Base-by-base conservation (phyloP, 208 protist species). In the Trypanosoma platydactyli region DNA sequence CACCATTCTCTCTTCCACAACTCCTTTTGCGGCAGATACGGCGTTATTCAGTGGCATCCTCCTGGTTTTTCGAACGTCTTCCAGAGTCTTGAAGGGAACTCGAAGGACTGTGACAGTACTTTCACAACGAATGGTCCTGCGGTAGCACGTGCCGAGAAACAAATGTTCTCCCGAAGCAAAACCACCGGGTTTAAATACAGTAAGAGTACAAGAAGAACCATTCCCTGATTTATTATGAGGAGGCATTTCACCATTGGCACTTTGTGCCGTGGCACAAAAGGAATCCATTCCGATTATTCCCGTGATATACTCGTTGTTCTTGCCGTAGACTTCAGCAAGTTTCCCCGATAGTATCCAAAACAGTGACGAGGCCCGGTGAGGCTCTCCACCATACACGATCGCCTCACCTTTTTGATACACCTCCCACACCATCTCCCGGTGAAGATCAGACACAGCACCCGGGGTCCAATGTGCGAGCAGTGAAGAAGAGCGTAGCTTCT, bases 341-440 rank as follows among this genome's bases (percentile, higher is more conserved):
- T 72, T 81, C 5, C 89, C 89, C 15, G 79, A 76, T 0, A 89
- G 24, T 7, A 94, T 64, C 76, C 82, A 92, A 61, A 79, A 89
- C 12, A 91, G 64, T 9, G 65, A 65, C 3, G 78, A 71, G 5
- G 67, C 15, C 24, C 22, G 11, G 12, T 58, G 54, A 5, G 83
- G 85, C 70, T 91, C 85, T 4, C 73, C 46, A 22, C 57, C 62
- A 29, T 88, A 80, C 11, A 77, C 79, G 18, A 91, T 55, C 20
- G 59, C 64, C 13, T 79, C 79, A 11, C 77, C 84, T 25, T 62
- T 52, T 13, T 38, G 41, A 38, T 79, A 59, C 52, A 53, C 62
- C 49, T 79, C 71, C 40, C 79, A 22, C 9, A 55, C 58, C 13
- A 77, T 79, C 7, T 60, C 24, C 6, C 62, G 57, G 20, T 76